These are phyloP conservation scores for Aspergillus kassunensis DNA, from an alignment of 495 filamentous ascomycete species.

Conservation along the genomic window DNA sequence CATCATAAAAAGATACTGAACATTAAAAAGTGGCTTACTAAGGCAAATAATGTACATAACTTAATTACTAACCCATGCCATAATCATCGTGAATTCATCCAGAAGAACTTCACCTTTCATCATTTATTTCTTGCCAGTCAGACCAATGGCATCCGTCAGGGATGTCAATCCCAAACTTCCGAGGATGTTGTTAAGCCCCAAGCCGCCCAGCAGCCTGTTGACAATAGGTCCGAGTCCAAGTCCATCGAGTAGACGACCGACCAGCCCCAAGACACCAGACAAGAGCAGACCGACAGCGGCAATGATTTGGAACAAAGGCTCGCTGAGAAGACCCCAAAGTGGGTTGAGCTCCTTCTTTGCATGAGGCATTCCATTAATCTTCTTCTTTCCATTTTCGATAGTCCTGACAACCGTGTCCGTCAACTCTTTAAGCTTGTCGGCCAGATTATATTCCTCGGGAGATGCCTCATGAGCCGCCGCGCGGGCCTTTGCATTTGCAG, in stretches of 20 bases:
- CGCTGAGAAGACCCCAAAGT: slow-evolving; percentile 73
- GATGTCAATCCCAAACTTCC: slow-evolving; percentile 66
- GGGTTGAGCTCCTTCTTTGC: slow-evolving; percentile 93
- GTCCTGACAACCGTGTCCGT: slow-evolving; percentile 60
- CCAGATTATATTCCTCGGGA: slow-evolving; percentile 80
- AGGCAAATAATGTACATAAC: not conserved
- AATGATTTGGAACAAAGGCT: slow-evolving; percentile 90
- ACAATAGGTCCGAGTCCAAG: slow-evolving; percentile 82
- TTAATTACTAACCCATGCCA: not conserved
- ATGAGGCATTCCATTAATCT: slow-evolving; percentile 85
- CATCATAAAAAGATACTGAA: not conserved
- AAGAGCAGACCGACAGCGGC: slow-evolving; percentile 84
- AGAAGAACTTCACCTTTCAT: not conserved
- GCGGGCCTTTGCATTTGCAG: slow-evolving; percentile 80
- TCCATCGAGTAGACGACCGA: slow-evolving; percentile 74
- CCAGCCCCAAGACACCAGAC: slow-evolving; percentile 75
- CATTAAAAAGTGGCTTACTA: not conserved
- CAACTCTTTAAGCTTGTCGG: slow-evolving; percentile 76
- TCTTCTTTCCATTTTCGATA: slow-evolving; percentile 83
- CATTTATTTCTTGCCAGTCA: slow-evolving; percentile 27
- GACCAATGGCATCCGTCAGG: slow-evolving; percentile 51
- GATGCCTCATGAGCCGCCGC: slow-evolving; percentile 76
- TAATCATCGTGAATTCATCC: not conserved
- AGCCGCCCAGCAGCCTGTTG: slow-evolving; percentile 71
- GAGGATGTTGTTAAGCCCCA: slow-evolving; percentile 77